Base-by-base conservation (phyloP, 495 filamentous ascomycete species). In the Hyaloscypha variabilis region DNA sequence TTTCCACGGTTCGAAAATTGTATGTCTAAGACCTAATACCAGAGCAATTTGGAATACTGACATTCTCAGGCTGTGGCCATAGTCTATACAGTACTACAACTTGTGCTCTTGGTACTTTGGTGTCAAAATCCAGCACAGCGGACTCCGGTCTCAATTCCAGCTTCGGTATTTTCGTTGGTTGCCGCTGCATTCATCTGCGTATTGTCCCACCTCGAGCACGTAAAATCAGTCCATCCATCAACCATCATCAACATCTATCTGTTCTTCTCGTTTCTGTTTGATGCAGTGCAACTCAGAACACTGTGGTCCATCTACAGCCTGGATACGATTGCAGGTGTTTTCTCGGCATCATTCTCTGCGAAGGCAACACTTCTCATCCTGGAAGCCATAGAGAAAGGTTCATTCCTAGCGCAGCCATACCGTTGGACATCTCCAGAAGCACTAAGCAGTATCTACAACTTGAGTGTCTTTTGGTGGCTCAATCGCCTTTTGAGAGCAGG, bases 241-340 rank as follows among this genome's bases (percentile, higher is more conserved):
- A 75, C 82, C 34, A 64, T 91, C 11, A 74, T 91, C 39, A 83
- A 85, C 58, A 62, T 78, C 8, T 92, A 89, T 70, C 77, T 92
- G 1, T 77, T 87, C 52, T 66, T 86, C 64, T 85, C 85, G 0
- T 56, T 86, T n/a, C 71, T 90, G 11, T 81, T 90, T 23, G 87
- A 90, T 69, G 71, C 78, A 34, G 79, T 73, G 19, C 77, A 72
- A 34, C 65, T 71, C 3, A 67, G 81, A 17, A 82, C 74, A 6
- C 69, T 77, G 29, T 89, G 84, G 81, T 66, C 78, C 25, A 31
- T 57, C 17, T 23, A 60, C 30, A 61, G 21, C 26, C 25, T 36
- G 8, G 19, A n/a, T 25, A 26, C 55, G 0, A 65, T 71, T 49
- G 30, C 52, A 1, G 58, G 31, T 23, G 24, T 71, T 17, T 63